Base-by-base conservation (phyloP, 768 basidiomycete genomes). In the Suillus tomentosus region DNA sequence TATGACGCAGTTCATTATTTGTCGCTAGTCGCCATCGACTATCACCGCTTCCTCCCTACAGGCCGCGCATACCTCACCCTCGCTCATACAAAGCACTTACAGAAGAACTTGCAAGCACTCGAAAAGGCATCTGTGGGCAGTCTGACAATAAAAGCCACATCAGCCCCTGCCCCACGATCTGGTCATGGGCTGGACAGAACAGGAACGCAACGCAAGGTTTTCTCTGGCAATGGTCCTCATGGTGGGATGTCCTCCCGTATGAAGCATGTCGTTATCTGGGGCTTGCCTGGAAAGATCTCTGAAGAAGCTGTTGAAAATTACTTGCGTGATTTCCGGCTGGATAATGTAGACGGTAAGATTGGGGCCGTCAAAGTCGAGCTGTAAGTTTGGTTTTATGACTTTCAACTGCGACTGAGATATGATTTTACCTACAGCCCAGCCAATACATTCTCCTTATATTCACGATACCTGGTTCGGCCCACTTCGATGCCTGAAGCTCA, bases 401-500 rank as follows among this genome's bases (percentile, higher is more conserved):
- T 17, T 66, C 43, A 72, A 34, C 50, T n/a, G 48, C 34, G 40
- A 43, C 14, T 36, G 48, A 54, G 17, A 34, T 34, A 55, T 50
- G 51, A 53, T 59, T 65, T 57, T 31, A 65, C 43, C 39, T 2
- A n/a, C 65, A 81, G 81, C 55, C 79, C 79, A 37, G 60, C 75
- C 22, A 69, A 68, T 24, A 70, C 74, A 43, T 86, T 84, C 67
- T 77, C 81, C 7, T 51, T 84, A 63, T 79, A 77, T 67, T 81
- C 87, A 31, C 83, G 84, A 55, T 85, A 83, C 67, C 67, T 87
- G 11, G 79, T 93, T 34, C 85, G 84, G 40, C 74, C 89, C 61
- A 72, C 76, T 3, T 85, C 85, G 0, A 76, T 80, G 19, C 80
- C 89, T 10, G 89, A 93, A 69, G 92, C 92, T 1, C 85, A 90